A percentile compares a stretch with the other conserved stretches of the same genome.
These are phyloP conservation scores for Cyclostephanos invisitatus DNA, from an alignment of 108 stramenopile genomes.

Conservation along the genomic window DNA sequence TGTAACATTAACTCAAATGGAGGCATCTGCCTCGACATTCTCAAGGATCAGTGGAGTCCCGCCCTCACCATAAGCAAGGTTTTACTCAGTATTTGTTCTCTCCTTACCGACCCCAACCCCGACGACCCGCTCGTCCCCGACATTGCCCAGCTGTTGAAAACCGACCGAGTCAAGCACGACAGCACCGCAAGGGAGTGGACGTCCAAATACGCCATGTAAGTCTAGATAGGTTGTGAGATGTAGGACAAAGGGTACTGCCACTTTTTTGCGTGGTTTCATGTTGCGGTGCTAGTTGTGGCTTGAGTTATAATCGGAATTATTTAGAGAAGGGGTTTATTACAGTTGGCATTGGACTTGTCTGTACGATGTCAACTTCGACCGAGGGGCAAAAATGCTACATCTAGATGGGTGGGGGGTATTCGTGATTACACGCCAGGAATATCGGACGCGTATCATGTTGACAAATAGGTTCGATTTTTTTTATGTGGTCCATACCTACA, in stretches of 20 bases:
- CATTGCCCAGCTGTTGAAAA: slow-evolving; percentile 92
- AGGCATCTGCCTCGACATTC: slow-evolving; percentile 98
- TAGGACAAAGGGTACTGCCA: neutral
- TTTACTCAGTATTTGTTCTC: slow-evolving; percentile 96
- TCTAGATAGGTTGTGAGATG: neutral
- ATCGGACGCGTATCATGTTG: neutral
- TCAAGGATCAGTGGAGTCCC: slow-evolving; percentile 99
- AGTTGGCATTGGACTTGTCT: neutral
- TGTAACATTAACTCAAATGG: slow-evolving; percentile 99
- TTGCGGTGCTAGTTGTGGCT: neutral
- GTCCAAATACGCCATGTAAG: slow-evolving; percentile 94
- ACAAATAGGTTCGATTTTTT: neutral
- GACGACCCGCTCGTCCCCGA: slow-evolving; percentile 98
- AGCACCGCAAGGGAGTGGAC: slow-evolving; percentile 94
- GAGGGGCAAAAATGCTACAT: too few species aligned
- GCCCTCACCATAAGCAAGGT: slow-evolving; percentile 99
- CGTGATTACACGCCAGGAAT: neutral
- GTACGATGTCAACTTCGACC: too few species aligned
- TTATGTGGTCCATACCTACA: neutral
- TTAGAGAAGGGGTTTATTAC: neutral
- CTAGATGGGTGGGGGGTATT: neutral
- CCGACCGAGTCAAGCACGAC: slow-evolving; percentile 87
- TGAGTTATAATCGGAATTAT: neutral
- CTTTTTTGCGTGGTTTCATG: neutral
- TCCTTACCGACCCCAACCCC: slow-evolving; percentile 97